phyloP scores from a whole-genome alignment of 1,139 yeast species.

The Suhomyces choctaworum region DNA sequence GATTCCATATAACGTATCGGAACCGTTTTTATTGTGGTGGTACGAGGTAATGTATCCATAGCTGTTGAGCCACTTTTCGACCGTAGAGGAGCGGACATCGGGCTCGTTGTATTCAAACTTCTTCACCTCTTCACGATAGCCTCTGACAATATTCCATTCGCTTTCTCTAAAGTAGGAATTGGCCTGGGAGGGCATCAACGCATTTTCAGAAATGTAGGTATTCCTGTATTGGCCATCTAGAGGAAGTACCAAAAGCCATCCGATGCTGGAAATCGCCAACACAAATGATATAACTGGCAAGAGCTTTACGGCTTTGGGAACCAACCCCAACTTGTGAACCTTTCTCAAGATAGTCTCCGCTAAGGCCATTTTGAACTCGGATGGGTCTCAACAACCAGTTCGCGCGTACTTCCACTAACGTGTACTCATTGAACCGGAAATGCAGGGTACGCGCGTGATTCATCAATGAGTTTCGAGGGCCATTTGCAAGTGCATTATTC shows the following conservation, averaged over 20 bases:
- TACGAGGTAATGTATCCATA: slow-evolving; percentile 71
- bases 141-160: slow-evolving; percentile 91
- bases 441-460: too few relatives aligned
- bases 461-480: too few relatives aligned
- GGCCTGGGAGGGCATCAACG: slow-evolving; percentile 95
- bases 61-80: slow-evolving; percentile 64
- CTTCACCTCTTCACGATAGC: slow-evolving; percentile 65
- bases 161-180: slow-evolving; percentile 89
- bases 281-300: slow-evolving; percentile 67
- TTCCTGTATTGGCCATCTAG: slow-evolving; percentile 76
- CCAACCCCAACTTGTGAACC: slow-evolving; percentile 56
- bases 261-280: slow-evolving; percentile 58
- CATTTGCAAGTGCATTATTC: too few relatives aligned
- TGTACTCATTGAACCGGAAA: too few relatives aligned
- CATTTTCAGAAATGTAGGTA: slow-evolving; percentile 93
- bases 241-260: slow-evolving; percentile 73
- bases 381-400: too few relatives aligned
- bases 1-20: slow-evolving; percentile 70
- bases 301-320: slow-evolving; percentile 54
- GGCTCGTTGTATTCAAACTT: slow-evolving; percentile 36
- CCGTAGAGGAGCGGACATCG: slow-evolving; percentile 41
- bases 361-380: slow-evolving; percentile 69
- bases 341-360: slow-evolving; percentile 55
- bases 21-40: slow-evolving; percentile 31
- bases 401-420: too few relatives aligned